Evolutionary conservation across 345 rosid species (phyloP).

Genomic region (Fremontodendron californicum): DNA sequence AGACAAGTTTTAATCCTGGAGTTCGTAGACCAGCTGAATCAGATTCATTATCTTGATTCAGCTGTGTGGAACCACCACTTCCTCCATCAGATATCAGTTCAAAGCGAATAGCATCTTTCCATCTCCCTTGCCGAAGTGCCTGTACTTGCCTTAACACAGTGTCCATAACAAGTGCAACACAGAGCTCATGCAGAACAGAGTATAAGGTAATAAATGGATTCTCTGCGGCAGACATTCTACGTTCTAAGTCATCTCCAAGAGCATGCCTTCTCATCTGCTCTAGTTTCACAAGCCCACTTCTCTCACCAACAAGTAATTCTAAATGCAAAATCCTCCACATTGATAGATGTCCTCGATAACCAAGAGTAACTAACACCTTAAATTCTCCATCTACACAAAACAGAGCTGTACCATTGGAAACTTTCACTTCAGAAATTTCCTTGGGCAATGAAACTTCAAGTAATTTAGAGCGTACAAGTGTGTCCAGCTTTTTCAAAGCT

Average conservation of each 20-base stretch:
- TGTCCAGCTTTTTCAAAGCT: constrained; percentile 77
- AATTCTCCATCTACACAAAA: constrained; percentile 79
- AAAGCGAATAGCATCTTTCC: constrained; percentile 90
- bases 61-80: constrained; percentile 42
- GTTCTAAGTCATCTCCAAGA: constrained; percentile 94
- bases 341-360: constrained; percentile 83
- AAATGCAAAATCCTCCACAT: constrained; percentile 97
- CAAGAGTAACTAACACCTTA: constrained; percentile 90
- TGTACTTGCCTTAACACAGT: constrained; percentile 92
- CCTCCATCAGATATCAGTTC: constrained; percentile 69
- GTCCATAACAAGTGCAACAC: constrained; percentile 84
- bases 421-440: constrained; percentile 79
- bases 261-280: constrained; percentile 66
- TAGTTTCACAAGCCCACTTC: constrained; percentile 62
- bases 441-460: constrained; percentile 78
- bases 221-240: constrained; percentile 85
- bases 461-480: constrained; percentile 77
- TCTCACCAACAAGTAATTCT: constrained; percentile 96
- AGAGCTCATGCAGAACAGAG: constrained; percentile 81
- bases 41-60: constrained; percentile 76
- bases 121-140: constrained; percentile 78
- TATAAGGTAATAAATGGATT: constrained; percentile 70
- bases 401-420: constrained; percentile 74
- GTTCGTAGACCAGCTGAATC: constrained; percentile 70
- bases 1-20: constrained; percentile 79